Evolutionary conservation across 177 flowering plant species (phyloP).

Genomic region (Telopea speciosissima): DNA sequence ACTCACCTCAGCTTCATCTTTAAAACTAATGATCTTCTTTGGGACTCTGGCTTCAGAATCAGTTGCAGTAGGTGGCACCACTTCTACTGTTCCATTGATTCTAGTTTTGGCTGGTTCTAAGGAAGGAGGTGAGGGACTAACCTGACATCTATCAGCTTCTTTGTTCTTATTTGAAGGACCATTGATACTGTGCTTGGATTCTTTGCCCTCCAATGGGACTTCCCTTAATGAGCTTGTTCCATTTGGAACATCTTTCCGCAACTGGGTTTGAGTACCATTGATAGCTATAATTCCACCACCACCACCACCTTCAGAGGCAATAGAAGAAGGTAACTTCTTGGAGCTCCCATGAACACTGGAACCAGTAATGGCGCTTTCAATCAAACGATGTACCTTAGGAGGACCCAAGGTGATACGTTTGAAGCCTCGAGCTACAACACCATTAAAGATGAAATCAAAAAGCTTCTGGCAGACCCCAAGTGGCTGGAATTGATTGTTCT

Average conservation of each 20-base stretch:
- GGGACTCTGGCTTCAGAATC: neutral
- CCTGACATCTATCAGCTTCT: neutral
- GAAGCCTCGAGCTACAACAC: conserved; percentile 18
- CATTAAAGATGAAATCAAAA: conserved; percentile 27
- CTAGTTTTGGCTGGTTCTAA: neutral
- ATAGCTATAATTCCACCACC: conserved; percentile 2
- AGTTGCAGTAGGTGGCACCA: neutral
- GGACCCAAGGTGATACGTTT: conserved; percentile 18
- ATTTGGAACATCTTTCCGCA: neutral
- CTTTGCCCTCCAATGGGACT: neutral
- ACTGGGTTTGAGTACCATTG: neutral
- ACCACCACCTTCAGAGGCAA: neutral
- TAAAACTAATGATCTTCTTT: conserved; percentile 35
- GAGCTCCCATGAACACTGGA: no score
- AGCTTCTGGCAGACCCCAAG: conserved; percentile 38
- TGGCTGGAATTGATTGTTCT: conserved; percentile 11
- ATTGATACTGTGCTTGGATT: neutral
- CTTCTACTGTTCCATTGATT: neutral
- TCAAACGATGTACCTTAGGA: neutral
- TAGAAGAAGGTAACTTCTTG: neutral
- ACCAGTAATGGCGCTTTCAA: neutral
- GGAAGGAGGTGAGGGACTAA: no score
- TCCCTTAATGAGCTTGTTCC: neutral
- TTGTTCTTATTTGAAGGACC: neutral
- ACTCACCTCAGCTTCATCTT: conserved; percentile 26